Evolutionary conservation across 129 eudicot species (phyloP).

Genomic region (Arctium minus): DNA sequence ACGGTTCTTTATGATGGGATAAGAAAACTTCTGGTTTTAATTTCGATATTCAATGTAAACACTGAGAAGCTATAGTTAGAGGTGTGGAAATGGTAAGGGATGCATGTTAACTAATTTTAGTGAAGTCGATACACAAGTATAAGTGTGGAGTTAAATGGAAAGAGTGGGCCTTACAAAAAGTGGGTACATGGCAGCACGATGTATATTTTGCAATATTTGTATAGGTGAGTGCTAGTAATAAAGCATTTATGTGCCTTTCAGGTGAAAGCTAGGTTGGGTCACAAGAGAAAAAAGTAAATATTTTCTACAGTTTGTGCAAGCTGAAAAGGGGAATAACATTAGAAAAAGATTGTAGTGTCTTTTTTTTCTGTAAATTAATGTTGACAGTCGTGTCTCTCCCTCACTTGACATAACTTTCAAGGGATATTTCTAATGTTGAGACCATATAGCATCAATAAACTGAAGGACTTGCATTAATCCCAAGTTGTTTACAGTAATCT

Average conservation of each 20-base stretch:
- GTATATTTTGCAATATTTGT: too few species aligned
- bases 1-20: background rate
- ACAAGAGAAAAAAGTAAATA: background rate
- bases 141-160: too few species aligned
- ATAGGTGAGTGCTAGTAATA: background rate
- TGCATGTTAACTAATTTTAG: background rate
- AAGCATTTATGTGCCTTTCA: constrained; percentile 35
- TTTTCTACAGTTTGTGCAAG: background rate
- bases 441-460: background rate
- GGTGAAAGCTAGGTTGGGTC: background rate
- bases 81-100: background rate
- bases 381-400: too few species aligned
- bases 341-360: too few species aligned
- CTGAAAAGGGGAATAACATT: background rate
- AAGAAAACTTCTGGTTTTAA: background rate
- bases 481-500: background rate
- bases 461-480: background rate
- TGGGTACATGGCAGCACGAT: too few species aligned
- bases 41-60: background rate
- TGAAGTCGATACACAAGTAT: background rate
- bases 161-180: too few species aligned
- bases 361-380: too few species aligned
- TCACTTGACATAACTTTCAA: too few species aligned
- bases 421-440: background rate
- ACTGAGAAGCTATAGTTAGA: constrained; percentile 2